Evolutionary conservation across 306 rosid genomes (phyloP), one percentile per base, ranked within the genome.

Genomic region (Albizia julibrissin): DNA sequence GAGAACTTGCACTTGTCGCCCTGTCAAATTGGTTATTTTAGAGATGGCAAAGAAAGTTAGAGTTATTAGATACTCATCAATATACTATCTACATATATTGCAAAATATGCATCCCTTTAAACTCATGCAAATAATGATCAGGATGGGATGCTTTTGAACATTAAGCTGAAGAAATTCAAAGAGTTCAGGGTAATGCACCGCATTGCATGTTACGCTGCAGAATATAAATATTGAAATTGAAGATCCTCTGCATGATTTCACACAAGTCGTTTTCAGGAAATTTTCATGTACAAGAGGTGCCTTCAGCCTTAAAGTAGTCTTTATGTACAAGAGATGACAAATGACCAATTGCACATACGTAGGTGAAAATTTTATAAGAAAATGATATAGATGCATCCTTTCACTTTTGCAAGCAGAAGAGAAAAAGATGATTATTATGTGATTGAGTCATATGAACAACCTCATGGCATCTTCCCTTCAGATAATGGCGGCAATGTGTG

Each of bases 1-100:
- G 98, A 93, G 85, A 91, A 95, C 33, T 87, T 82, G 90, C 99
- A 95, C 83, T 89, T 88, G 81, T 90, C 97, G 69, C 94, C 97
- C 98, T 93, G 97, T 67, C 78, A 82, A 85, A 80, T 83, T 18
- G 12, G 0, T 78, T 50, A 7, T 22, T 58, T 37, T 10, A 50
- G 56, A 62, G 6, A 24, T 29, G 67, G 79, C 58, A 61, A 69
- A 73, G 79, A 58, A 86, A 79, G 64, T 58, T 18, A 75, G 75
- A 62, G 73, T 84, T 49, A 24, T 78, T 29, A 59, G 74, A 61
- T 27, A 26, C 65, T 67, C 47, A 58, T 52, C 29, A 71, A 58
- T 29, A 58, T 21, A 71, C 12, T 6, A 75, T 62, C 68, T 18
- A 72, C 50, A 56, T 29, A 75, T 62, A 77, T 33, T 27, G 62